A percentile compares a stretch with the other conserved stretches of the same genome.
Conservation (phyloP, 352 stramenopile genomes). For the Halophytophthora polymorphica region DNA sequence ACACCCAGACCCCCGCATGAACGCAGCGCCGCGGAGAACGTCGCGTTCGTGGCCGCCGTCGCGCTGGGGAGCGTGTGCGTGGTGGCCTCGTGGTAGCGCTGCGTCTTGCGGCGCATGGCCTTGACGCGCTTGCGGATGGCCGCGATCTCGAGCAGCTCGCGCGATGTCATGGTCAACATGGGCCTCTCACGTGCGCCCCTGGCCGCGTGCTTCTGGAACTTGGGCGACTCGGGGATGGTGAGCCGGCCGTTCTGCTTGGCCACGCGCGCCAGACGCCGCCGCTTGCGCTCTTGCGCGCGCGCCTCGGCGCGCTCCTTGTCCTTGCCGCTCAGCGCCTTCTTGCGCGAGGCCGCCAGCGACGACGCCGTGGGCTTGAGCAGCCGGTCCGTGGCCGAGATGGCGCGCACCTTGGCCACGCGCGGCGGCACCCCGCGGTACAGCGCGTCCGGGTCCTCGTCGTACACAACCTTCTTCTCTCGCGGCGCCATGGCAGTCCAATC, state of each 20-base stretch:
- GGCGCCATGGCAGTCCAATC: constrained; percentile 6
- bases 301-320: constrained; percentile 40
- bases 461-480: constrained; percentile 17
- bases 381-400: constrained; percentile 58
- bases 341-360: constrained; percentile 43
- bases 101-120: constrained; percentile 53
- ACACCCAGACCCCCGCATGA: constrained; percentile 63
- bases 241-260: constrained; percentile 56
- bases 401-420: constrained; percentile 43
- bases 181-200: constrained; percentile 29
- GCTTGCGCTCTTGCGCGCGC: constrained; percentile 28
- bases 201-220: constrained; percentile 43
- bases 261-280: constrained; percentile 28
- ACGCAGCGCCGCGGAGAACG: constrained; percentile 49
- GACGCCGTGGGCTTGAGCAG: constrained; percentile 55
- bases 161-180: constrained; percentile 65
- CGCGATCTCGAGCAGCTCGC: constrained; percentile 69
- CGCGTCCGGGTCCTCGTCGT: constrained; percentile 41
- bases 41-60: constrained; percentile 29
- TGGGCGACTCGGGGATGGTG: constrained; percentile 68
- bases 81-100: constrained; percentile 63
- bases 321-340: constrained; percentile 42
- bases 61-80: constrained; percentile 29
- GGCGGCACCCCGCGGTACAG: constrained; percentile 42
- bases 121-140: constrained; percentile 59